phyloP scores from a whole-genome alignment of 345 rosid genomes.

The Gynandropsis gynandra region DNA sequence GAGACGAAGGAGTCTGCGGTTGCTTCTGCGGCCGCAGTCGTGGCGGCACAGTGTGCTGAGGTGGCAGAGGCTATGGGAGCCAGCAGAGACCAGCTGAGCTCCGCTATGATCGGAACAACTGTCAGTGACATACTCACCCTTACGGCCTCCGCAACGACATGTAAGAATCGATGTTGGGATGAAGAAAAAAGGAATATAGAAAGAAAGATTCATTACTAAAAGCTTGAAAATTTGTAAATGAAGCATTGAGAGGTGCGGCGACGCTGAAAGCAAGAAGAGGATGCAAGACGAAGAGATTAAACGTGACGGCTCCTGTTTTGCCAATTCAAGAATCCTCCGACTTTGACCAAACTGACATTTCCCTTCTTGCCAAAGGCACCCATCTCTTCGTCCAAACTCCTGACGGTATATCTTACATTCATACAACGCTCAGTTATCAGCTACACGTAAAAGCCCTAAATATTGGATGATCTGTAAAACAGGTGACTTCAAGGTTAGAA shows the following conservation, averaged over 20 bases:
- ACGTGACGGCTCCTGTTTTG: slow-evolving; percentile 49
- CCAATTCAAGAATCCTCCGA: slow-evolving; percentile 56
- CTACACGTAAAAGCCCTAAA: too few species aligned
- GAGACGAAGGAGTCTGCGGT: slow-evolving; percentile 55
- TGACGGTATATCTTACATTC: slow-evolving; percentile 42
- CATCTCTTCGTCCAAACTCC: slow-evolving; percentile 70
- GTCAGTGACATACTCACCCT: slow-evolving; percentile 78
- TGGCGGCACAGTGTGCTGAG: slow-evolving; percentile 77
- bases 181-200: too few species aligned
- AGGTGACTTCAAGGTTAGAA: slow-evolving; percentile 65
- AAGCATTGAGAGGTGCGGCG: slow-evolving; percentile 80
- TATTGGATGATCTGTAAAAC: slow-evolving; percentile 25
- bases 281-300: slow-evolving; percentile 48
- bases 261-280: slow-evolving; percentile 77
- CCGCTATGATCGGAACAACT: slow-evolving; percentile 66
- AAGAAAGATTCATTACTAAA: too few species aligned
- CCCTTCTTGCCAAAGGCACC: slow-evolving; percentile 59
- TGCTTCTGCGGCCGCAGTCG: slow-evolving; percentile 84
- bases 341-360: slow-evolving; percentile 46
- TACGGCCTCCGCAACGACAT: slow-evolving; percentile 83
- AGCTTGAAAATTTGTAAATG: slow-evolving; percentile 5
- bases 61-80: slow-evolving; percentile 90
- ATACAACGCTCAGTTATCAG: too few species aligned
- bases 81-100: slow-evolving; percentile 62
- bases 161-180: slow-evolving; percentile 45